Evolutionary conservation across 345 rosid genomes (phyloP), one percentile per base, ranked within the genome.

Genomic region (Linum lewisii): DNA sequence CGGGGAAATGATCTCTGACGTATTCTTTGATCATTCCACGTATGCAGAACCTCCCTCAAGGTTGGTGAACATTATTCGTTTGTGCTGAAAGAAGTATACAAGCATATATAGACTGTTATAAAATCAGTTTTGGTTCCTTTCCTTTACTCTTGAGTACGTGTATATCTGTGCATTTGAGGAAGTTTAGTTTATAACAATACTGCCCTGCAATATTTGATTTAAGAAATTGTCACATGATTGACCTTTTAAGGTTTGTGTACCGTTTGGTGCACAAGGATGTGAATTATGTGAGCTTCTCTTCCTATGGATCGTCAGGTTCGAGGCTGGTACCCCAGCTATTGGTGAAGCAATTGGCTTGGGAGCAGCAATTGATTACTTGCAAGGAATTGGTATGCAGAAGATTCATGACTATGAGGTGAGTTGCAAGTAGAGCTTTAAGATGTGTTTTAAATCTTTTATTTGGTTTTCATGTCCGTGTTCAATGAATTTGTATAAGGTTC

Each of bases 321-420:
- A 89, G 77, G 99, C 99, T 64, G 99, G 97, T 72, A 92, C 98
- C 65, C 98, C 98, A 44, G 98, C 97, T 62, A 92, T 92, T 61
- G 98, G 95, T 9, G 97, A 92, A 78, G 88, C 88, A 22, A 86
- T 92, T 71, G 98, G 91, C 60, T 71, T 92, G 68, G 98, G 97
- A 75, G 95, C 97, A 51, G 98, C 97, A 54, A 66, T 85, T 58
- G 98, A 92, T 72, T 92, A 92, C 78, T 77, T 92, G 66, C 75
- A 83, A 47, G 76, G 64, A 53, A 82, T 92, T 51, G 97, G 95
- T 70, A 92, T 92, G 97, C 75, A 78, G 50, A 84, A 72, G 63
- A 79, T 92, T 72, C 90, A 92, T 65, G 89, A 83, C 3, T 88
- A 92, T 57, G 98, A 92, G 91, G 97, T 82, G 57, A 72, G 60